Evolutionary conservation across 139 green algal species (phyloP), one percentile per base, ranked within the genome.

Genomic region (Volvox reticuliferus): DNA sequence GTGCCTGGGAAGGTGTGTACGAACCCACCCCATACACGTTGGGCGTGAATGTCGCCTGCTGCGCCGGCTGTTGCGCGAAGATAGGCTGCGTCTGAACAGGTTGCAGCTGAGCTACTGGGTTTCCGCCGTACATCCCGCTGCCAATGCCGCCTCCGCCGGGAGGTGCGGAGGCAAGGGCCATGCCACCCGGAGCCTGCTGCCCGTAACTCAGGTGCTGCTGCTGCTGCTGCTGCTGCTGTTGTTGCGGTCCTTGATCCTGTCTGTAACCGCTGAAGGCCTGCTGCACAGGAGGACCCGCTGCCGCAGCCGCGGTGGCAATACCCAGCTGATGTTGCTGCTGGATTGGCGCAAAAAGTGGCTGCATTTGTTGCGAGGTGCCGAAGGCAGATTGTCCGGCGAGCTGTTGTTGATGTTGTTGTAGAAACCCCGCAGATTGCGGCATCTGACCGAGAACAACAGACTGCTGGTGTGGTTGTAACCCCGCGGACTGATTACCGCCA

Each of bases 21-120:
- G 50, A 44, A 1, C 50, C 22, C 50, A 73, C 71, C 26, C 79
- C 79, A 44, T 86, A 86, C 50, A 73, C 37, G 50, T 24, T 26
- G 9, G 36, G 30, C 61, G 61, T n/a, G 30, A 20, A 13, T 3
- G n/a, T 32, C n/a, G 61, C 12, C 22, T 65, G 61, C 20, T 26
- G 21, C 61, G 61, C 16, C 81, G 30, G 12, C 32, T 32, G n/a
- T 50, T 35, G 22, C n/a, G 28, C 19, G 32, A 87, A 87, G 12
- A 77, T 28, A 19, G 81, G 5, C 82, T 88, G 82, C 82, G 32
- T 33, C 62, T 79, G 82, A 30, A 28, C 21, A 22, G 82, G 82
- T 67, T 88, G 82, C 33, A 88, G 65, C 65, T 88, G 82, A 22
- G 78, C 63, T 24, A 30, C 44, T 67, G 79, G 82, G 30, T 33